Conservation (phyloP, 2,329 filamentous ascomycete species). For the Metarhizium anisopliae region DNA sequence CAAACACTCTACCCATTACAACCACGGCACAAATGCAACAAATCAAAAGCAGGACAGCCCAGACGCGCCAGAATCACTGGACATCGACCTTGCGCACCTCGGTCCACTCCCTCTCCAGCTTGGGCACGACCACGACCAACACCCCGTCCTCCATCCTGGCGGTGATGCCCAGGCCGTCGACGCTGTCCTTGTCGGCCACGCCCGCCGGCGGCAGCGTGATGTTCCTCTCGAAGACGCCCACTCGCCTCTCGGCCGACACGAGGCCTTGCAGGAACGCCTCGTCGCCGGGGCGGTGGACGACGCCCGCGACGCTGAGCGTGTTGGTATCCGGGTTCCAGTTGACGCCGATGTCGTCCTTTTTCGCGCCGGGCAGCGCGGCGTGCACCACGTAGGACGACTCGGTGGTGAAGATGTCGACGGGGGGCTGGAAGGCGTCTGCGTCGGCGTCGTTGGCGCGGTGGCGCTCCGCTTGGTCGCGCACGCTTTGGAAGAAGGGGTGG, state of each 20-base stretch:
- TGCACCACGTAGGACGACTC: constrained; percentile 59
- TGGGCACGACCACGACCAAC: constrained; percentile 67
- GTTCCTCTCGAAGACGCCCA: constrained; percentile 66
- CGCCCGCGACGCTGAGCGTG: constrained; percentile 58
- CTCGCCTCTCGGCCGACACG: constrained; percentile 55
- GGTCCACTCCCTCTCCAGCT: constrained; percentile 58
- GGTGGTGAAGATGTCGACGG: constrained; percentile 70
- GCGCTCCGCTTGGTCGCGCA: constrained; percentile 29
- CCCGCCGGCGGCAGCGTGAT: constrained; percentile 48
- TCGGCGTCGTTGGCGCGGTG: constrained; percentile 15
- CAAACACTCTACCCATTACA: no score
- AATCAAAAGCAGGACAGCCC: neutral
- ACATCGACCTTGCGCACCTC: constrained; percentile 53
- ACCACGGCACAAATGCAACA: no score
- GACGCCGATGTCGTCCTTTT: constrained; percentile 69
- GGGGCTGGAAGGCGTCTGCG: constrained; percentile 47
- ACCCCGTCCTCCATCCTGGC: constrained; percentile 75
- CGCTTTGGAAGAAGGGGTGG: constrained; percentile 33
- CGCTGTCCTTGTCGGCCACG: constrained; percentile 38
- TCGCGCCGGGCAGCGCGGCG: constrained; percentile 67
- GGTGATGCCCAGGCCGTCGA: constrained; percentile 59
- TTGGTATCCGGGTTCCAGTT: constrained; percentile 65
- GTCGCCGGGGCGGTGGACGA: constrained; percentile 63
- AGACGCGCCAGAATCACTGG: constrained; percentile 22
- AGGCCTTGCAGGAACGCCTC: constrained; percentile 60